Evolutionary conservation across 2,329 filamentous ascomycete species (phyloP).

Genomic region (Emericellopsis atlantica): DNA sequence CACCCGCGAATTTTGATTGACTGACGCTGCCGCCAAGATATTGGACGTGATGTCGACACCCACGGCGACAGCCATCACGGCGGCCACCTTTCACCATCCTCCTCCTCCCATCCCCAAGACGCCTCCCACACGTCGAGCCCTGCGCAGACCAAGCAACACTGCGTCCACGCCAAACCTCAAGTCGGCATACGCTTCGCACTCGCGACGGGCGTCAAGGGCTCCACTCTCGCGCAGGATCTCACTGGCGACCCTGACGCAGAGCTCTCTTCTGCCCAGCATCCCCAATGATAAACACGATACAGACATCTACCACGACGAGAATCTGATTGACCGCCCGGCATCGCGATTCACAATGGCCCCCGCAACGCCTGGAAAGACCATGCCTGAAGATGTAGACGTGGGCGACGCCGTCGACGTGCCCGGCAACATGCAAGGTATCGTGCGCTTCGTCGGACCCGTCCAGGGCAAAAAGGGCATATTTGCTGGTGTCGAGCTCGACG

Average conservation of each 20-base stretch:
- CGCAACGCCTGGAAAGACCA: conserved; percentile 34
- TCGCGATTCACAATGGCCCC: conserved; percentile 35
- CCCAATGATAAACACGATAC: conserved; percentile 17
- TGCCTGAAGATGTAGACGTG: conserved; percentile 45
- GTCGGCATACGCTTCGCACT: conserved; percentile 34
- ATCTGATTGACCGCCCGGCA: conserved; percentile 19
- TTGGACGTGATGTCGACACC: neutral
- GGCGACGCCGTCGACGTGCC: conserved; percentile 86
- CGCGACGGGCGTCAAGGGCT: conserved; percentile 14
- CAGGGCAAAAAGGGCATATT: conserved; percentile 84
- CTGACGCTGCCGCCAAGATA: no score
- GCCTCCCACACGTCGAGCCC: conserved; percentile 17
- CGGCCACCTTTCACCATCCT: conserved; percentile 5
- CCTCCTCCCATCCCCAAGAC: conserved; percentile 1
- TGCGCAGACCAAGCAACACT: conserved; percentile 32
- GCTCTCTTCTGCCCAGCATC: conserved; percentile 45
- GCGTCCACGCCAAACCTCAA: conserved; percentile 48
- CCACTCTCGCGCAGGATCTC: conserved; percentile 54
- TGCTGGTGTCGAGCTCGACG: conserved; percentile 78
- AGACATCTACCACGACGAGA: conserved; percentile 48
- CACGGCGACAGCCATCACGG: conserved; percentile 9
- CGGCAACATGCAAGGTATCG: conserved; percentile 79
- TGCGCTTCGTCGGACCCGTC: conserved; percentile 81
- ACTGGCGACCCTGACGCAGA: conserved; percentile 53
- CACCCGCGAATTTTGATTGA: no score